A percentile compares a stretch with the other conserved stretches of the same genome.
These are phyloP conservation scores for Globisporangium alternatum DNA, from an alignment of 352 stramenopile species.

Conservation along the genomic window DNA sequence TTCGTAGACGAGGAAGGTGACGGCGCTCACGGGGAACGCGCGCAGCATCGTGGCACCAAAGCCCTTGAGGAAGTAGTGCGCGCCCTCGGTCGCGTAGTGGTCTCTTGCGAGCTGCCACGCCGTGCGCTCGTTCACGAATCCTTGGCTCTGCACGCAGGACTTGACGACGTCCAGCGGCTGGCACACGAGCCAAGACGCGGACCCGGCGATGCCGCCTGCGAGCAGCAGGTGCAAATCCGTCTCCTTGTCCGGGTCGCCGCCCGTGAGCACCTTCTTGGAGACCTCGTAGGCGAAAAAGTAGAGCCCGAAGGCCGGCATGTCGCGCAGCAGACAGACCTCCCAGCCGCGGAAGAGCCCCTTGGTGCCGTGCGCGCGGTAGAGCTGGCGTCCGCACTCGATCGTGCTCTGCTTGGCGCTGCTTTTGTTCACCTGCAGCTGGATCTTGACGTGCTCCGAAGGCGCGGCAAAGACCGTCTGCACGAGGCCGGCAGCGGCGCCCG, in stretches of 20 bases:
- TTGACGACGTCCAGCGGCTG: conserved; percentile 90
- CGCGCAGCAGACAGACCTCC: conserved; percentile 63
- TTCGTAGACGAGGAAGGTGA: conserved; percentile 87
- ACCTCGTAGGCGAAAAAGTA: conserved; percentile 84
- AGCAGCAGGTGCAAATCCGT: conserved; percentile 69
- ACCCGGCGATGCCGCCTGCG: conserved; percentile 69
- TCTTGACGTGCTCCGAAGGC: conserved; percentile 81
- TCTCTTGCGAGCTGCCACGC: conserved; percentile 42
- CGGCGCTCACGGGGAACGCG: conserved; percentile 80
- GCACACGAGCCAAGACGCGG: conserved; percentile 74
- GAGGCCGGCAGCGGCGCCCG: conserved; percentile 54
- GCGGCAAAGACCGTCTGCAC: conserved; percentile 73
- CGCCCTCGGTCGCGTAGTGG: conserved; percentile 48
- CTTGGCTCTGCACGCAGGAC: conserved; percentile 84
- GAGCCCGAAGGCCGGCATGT: conserved; percentile 74
- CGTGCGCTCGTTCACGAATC: conserved; percentile 36
- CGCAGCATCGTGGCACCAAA: conserved; percentile 76
- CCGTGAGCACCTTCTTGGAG: conserved; percentile 53
- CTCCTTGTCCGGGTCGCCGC: conserved; percentile 53
- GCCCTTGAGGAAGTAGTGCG: conserved; percentile 78
- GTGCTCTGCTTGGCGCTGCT: conserved; percentile 41
- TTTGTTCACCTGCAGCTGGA: conserved; percentile 74
- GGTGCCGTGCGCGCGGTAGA: conserved; percentile 39
- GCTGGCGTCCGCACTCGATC: conserved; percentile 39
- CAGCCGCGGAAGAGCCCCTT: conserved; percentile 62